Base-by-base conservation (phyloP, 1,284 basidiomycete genomes). In the Microbotryum saponariae region DNA sequence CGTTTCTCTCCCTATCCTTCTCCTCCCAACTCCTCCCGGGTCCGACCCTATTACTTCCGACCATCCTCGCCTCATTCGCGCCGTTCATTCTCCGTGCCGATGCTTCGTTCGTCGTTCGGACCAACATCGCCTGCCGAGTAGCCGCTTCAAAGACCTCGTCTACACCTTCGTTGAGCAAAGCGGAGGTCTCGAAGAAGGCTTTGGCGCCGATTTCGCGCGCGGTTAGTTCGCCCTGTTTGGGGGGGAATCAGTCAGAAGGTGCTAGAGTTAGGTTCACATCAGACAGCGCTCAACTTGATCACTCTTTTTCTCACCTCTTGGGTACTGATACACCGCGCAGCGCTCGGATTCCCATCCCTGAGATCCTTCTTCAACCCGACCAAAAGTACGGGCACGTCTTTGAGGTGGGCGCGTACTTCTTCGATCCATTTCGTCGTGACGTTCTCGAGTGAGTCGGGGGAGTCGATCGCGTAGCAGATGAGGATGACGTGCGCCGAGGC, bases 401-500 rank as follows among this genome's bases (percentile, higher is more conserved):
- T 70, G 75, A 92, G 96, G 73, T 94, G 92, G 29, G 82, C 85
- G 66, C 91, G 85, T 6, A 96, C 92, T 79, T 96, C 92, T 76
- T 93, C 90, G 76, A 93, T 96, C 94, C 94, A 97, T 88, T 97
- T 97, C 66, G 87, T 86, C 21, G 85, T 83, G 21, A 97, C 93
- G 77, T 97, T 97, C 70, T 97, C 94, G 64, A 97, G 79, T 54
- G 91, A 94, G 78, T 97, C 94, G 31, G 91, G 92, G 23, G 92
- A 92, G 77, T 97, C 94, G 74, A 98, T 86, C 51, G 90, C 84
- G 74, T 94, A 98, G 25, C 92, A 93, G 73, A 98, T 97, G 68
- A 98, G 83, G 75, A 98, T 97, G 73, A 98, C 91, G 77, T 98
- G 94, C 59, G 94, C 94, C 80, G 96, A 91, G 54, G 92, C 92